Evolutionary conservation across 2,329 filamentous ascomycete genomes (phyloP).

Genomic region (Diaporthe citrichinensis): DNA sequence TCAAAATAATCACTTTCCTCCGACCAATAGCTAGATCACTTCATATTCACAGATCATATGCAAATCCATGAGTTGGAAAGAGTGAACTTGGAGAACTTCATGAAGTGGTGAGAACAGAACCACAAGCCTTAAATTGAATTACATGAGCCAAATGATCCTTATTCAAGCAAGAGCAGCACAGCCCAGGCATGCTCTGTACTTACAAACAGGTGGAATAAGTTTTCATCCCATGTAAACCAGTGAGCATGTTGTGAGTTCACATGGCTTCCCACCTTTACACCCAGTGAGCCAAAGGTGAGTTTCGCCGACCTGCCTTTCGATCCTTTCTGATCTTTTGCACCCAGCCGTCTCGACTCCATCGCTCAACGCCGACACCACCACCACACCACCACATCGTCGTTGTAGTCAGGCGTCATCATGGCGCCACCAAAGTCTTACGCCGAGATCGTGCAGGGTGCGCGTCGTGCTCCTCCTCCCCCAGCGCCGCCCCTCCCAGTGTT

Average conservation of each 20-base stretch:
- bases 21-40: neutral
- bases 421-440: constrained; percentile 14
- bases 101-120: neutral
- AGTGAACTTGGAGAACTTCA: neutral
- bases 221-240: constrained; percentile 1
- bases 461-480: neutral
- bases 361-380: neutral
- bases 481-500: constrained; percentile 10
- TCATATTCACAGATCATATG: neutral
- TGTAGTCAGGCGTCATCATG: neutral
- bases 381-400: too few species aligned
- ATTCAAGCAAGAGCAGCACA: neutral
- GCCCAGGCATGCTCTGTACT: neutral
- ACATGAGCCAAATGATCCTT: too few species aligned
- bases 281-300: neutral
- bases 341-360: neutral
- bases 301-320: neutral
- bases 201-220: neutral
- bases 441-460: constrained; percentile 9
- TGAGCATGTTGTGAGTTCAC: neutral
- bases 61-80: neutral
- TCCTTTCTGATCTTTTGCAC: neutral
- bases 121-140: neutral
- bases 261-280: neutral
- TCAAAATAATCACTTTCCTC: neutral